Percentiles rank a stretch among this genome's conserved stretches.
phyloP scores from a whole-genome alignment of 768 basidiomycete genomes.

The Suillus ampliporus region DNA sequence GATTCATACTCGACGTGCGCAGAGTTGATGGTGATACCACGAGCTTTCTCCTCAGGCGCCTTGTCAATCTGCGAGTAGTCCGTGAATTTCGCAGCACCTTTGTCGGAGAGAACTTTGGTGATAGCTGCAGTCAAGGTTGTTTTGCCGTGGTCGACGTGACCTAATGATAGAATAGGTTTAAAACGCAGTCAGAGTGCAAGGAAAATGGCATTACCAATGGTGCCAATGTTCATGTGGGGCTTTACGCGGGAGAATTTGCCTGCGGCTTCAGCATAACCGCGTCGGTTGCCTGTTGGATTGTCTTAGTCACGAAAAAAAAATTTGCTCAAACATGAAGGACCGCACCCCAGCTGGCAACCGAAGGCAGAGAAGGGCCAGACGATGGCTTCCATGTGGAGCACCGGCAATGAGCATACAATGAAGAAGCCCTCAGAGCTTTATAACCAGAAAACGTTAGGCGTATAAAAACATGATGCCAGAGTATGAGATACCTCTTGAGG shows the following conservation, averaged over 20 bases:
- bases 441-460: slow-evolving; percentile 1
- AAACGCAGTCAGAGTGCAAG: slow-evolving; percentile 20
- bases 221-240: slow-evolving; percentile 96
- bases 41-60: slow-evolving; percentile 98
- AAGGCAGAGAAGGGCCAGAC: slow-evolving; percentile 10
- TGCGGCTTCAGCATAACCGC: slow-evolving; percentile 76
- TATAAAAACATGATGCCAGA: neutral
- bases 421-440: slow-evolving; percentile 14
- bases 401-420: slow-evolving; percentile 22
- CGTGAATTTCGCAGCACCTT: slow-evolving; percentile 82
- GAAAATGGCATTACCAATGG: slow-evolving; percentile 63
- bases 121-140: slow-evolving; percentile 96
- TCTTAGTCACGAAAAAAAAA: slow-evolving; percentile 6
- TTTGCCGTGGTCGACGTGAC: slow-evolving; percentile 98
- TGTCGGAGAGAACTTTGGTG: slow-evolving; percentile 86
- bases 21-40: slow-evolving; percentile 99
- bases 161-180: slow-evolving; percentile 42
- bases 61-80: slow-evolving; percentile 99
- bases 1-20: slow-evolving; percentile 99
- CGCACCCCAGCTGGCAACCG: slow-evolving; percentile 16
- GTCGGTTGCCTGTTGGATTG: slow-evolving; percentile 26
- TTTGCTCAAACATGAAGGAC: slow-evolving; percentile 34
- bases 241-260: slow-evolving; percentile 72
- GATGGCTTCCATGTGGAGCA: slow-evolving; percentile 19
- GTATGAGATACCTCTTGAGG: slow-evolving; percentile 17